Evolutionary conservation across 2,329 filamentous ascomycete genomes (phyloP), one percentile per base, ranked within the genome.

Genomic region (Nigrograna mackinnonii): DNA sequence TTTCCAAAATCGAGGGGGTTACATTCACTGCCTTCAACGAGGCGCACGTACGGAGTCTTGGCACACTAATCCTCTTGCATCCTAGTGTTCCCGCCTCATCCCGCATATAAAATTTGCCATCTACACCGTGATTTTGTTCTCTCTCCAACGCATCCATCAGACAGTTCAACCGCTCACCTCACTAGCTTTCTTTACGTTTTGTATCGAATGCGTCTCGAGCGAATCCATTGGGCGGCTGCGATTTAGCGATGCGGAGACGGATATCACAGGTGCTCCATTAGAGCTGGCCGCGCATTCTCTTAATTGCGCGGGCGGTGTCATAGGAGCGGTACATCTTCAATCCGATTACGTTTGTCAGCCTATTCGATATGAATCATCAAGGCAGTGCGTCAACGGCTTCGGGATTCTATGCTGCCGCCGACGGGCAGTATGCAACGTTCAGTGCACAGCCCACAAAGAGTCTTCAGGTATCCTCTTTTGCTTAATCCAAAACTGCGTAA

Each of bases 251-350:
- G 79, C 79, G 77, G 60, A 83, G 79, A 83, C 67, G 64, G 68
- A 78, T 64, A 55, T 52, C n/a, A 53, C 50, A 55, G 58, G 74
- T 79, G 79, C 80, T 74, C 80, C 79, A 85, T 86, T 86, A 86
- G 83, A 86, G 77, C 83, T 85, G 83, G 81, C 83, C 79, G 78
- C 73, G 82, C 75, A 82, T 79, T 79, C 73, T 57, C 76, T 64
- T 69, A 66, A 75, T 89, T 87, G 82, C 82, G 80, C 79, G 80
- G 85, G 83, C 85, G 82, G 87, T 84, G 87, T 91, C 87, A 91
- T 87, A 91, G 83, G 85, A 74, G 80, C 79, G 84, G 75, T 60
- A 91, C 86, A 91, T 83, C 44, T 43, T 33, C n/a, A n/a, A n/a
- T n/a, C n/a, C n/a, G n/a, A n/a, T n/a, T n/a, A n/a, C n/a, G n/a